Conservation (phyloP, 768 basidiomycete species). For the Piloderma croceum region DNA sequence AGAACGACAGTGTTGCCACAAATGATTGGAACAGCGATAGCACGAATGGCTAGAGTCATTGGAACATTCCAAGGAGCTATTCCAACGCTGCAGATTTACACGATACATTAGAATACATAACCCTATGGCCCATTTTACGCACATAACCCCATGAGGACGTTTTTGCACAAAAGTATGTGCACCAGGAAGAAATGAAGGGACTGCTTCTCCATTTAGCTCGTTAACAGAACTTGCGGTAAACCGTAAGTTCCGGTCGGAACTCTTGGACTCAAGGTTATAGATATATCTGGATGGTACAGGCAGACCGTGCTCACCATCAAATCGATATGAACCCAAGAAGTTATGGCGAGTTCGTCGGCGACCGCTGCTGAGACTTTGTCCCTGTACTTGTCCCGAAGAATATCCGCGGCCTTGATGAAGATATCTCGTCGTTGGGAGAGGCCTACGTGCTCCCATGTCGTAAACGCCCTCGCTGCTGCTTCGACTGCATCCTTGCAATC, state of each 20-base stretch:
- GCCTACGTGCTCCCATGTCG: slow-evolving; percentile 39
- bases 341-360: slow-evolving; percentile 36
- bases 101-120: neutral
- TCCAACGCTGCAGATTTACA: slow-evolving; percentile 44
- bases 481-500: slow-evolving; percentile 42
- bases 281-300: too few relatives aligned
- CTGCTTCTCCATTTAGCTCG: slow-evolving; percentile 37
- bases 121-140: too few relatives aligned
- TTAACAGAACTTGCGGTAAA: slow-evolving; percentile 30
- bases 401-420: slow-evolving; percentile 43
- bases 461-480: slow-evolving; percentile 41
- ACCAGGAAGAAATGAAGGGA: slow-evolving; percentile 38
- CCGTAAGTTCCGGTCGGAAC: too few relatives aligned
- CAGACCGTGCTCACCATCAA: slow-evolving; percentile 18
- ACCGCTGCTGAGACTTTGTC: slow-evolving; percentile 37
- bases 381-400: slow-evolving; percentile 35
- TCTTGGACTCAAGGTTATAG: too few relatives aligned
- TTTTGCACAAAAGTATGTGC: slow-evolving; percentile 39
- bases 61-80: slow-evolving; percentile 58
- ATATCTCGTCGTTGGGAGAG: slow-evolving; percentile 36
- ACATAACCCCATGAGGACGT: slow-evolving; percentile 51
- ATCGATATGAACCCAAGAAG: slow-evolving; percentile 21
- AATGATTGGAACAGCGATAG: slow-evolving; percentile 40
- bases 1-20: slow-evolving; percentile 55
- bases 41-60: slow-evolving; percentile 37